Evolutionary conservation across 1,284 basidiomycete genomes (phyloP).

Genomic region (Papiliotrema flavescens): DNA sequence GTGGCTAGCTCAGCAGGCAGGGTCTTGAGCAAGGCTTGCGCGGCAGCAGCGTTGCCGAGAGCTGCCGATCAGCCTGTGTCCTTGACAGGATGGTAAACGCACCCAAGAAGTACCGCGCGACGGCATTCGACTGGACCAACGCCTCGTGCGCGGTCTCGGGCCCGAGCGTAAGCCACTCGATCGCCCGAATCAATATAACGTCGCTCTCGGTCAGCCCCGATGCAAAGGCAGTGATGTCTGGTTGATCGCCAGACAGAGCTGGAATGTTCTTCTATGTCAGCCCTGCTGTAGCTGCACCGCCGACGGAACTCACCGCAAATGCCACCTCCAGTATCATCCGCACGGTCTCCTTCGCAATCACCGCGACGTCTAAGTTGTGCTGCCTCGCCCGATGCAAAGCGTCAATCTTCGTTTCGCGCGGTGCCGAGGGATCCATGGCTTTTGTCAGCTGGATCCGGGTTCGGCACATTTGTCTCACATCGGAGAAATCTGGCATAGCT

Average conservation of each 20-base stretch:
- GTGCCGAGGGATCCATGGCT: constrained; percentile 69
- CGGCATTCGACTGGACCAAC: constrained; percentile 76
- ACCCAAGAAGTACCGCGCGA: constrained; percentile 84
- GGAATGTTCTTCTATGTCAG: constrained; percentile 25
- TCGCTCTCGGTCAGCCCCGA: constrained; percentile 52
- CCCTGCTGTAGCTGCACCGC: background rate
- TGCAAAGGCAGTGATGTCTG: constrained; percentile 57
- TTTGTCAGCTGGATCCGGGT: background rate
- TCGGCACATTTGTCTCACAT: constrained; percentile 36
- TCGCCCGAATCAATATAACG: constrained; percentile 69
- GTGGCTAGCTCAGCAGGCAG: constrained; percentile 61
- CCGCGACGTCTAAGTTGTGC: constrained; percentile 75
- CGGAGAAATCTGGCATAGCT: constrained; percentile 89
- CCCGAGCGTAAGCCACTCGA: constrained; percentile 89
- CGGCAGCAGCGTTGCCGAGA: constrained; percentile 67
- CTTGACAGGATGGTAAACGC: constrained; percentile 21
- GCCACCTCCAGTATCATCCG: constrained; percentile 70
- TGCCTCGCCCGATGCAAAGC: constrained; percentile 75
- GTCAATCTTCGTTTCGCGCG: constrained; percentile 63
- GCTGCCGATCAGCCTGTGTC: constrained; percentile 50
- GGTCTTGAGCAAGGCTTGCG: constrained; percentile 61
- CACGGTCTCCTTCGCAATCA: constrained; percentile 77
- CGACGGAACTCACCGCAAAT: constrained; percentile 57
- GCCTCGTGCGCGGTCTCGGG: constrained; percentile 71
- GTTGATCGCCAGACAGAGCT: constrained; percentile 25